These are phyloP conservation scores for Collybiopsis luxurians DNA, from an alignment of 768 basidiomycete genomes.

Conservation along the genomic window DNA sequence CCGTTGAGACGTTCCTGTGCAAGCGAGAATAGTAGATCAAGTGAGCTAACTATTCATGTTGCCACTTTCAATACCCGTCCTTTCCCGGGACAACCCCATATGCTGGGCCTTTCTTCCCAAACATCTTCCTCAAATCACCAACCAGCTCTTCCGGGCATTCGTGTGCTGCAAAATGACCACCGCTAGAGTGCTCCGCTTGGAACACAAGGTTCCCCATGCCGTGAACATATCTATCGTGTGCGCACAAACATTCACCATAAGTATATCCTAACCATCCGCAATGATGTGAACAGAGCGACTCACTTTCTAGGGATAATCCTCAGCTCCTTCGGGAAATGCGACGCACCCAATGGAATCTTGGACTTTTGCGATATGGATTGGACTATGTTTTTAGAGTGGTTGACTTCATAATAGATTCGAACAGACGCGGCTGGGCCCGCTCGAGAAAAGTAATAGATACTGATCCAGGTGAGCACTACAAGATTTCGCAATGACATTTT, in stretches of 20 bases:
- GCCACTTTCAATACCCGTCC: conserved; percentile 21
- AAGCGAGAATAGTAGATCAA: no score
- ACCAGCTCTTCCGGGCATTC: conserved; percentile 18
- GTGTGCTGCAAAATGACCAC: conserved; percentile 9
- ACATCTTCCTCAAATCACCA: conserved; percentile 35
- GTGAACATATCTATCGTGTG: background rate
- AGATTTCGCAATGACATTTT: background rate
- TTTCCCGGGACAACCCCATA: conserved; percentile 27
- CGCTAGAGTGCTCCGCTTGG: background rate
- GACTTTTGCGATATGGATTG: background rate
- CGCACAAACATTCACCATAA: background rate
- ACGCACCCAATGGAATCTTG: background rate
- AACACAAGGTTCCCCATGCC: conserved; percentile 1
- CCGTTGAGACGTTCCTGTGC: no score
- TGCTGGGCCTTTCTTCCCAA: conserved; percentile 31
- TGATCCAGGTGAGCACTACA: conserved; percentile 24
- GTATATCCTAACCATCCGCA: background rate
- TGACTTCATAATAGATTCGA: conserved; percentile 15
- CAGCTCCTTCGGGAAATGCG: background rate
- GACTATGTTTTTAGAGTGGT: background rate
- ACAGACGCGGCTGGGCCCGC: conserved; percentile 21
- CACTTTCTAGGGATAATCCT: background rate
- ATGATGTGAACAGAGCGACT: background rate
- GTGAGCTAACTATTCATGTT: no score
- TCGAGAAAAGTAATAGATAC: conserved; percentile 26